Conservation (phyloP, 257 asterid genomes). For the Datura wrightii region DNA sequence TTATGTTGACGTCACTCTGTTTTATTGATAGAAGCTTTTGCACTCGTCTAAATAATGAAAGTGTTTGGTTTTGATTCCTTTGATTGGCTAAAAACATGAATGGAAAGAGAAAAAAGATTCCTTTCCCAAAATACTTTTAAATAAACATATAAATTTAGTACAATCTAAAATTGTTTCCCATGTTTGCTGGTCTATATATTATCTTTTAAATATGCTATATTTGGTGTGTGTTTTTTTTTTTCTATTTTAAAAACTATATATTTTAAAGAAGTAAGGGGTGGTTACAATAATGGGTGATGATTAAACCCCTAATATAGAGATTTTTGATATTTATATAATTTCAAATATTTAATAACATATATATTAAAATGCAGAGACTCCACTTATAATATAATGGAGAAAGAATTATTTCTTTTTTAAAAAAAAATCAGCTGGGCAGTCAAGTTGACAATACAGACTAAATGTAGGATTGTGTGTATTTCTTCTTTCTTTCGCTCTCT, state of each 20-base stretch:
- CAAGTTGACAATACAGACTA: no score
- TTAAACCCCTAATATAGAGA: neutral
- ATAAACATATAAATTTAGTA: neutral
- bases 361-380: neutral
- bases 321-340: neutral
- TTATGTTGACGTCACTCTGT: neutral
- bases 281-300: neutral
- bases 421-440: no score
- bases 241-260: neutral
- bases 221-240: neutral
- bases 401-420: no score
- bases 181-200: neutral
- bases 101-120: slow-evolving; percentile 24
- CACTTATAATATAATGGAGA: neutral
- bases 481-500: no score
- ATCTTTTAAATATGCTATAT: neutral
- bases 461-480: no score
- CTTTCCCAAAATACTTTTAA: neutral
- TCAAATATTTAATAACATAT: neutral
- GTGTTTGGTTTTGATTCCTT: neutral
- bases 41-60: neutral
- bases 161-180: neutral
- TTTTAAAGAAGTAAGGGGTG: neutral
- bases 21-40: neutral
- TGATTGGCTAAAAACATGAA: neutral